phyloP scores from a whole-genome alignment of 805 yeast species.

The Candida hungchunana region DNA sequence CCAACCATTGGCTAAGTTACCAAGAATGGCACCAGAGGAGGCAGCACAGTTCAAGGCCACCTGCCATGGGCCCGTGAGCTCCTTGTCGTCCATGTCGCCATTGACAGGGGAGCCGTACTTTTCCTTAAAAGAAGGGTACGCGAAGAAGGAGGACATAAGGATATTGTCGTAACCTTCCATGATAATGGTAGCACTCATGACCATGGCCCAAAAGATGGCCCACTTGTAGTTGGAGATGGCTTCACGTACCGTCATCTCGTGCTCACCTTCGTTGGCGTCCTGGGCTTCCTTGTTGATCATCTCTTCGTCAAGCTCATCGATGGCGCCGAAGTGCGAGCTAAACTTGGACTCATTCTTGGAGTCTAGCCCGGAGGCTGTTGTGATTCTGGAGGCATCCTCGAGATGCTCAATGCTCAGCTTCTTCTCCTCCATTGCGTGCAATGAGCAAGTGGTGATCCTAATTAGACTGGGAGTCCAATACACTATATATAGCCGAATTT shows the following conservation, averaged over 20 bases:
- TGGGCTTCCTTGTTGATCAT: constrained; percentile 14
- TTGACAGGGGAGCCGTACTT: constrained; percentile 23
- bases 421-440: no score
- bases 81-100: constrained; percentile 26
- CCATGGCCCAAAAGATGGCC: constrained; percentile 20
- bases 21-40: constrained; percentile 31
- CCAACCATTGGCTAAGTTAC: constrained; percentile 23
- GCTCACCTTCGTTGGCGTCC: constrained; percentile 18
- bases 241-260: constrained; percentile 16
- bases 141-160: constrained; percentile 20
- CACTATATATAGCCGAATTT: no score
- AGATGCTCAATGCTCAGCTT: constrained; percentile 15
- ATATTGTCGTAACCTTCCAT: constrained; percentile 25
- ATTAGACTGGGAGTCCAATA: no score
- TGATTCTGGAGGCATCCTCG: constrained; percentile 14
- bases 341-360: not conserved
- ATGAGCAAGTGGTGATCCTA: no score
- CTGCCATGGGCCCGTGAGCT: constrained; percentile 41
- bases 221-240: constrained; percentile 16
- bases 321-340: constrained; percentile 5
- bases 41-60: constrained; percentile 34
- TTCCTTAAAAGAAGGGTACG: constrained; percentile 21
- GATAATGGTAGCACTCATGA: constrained; percentile 19
- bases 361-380: constrained; percentile 5
- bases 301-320: constrained; percentile 14